Evolutionary conservation across 1,284 basidiomycete species (phyloP).

Genomic region (Naganishia albida): DNA sequence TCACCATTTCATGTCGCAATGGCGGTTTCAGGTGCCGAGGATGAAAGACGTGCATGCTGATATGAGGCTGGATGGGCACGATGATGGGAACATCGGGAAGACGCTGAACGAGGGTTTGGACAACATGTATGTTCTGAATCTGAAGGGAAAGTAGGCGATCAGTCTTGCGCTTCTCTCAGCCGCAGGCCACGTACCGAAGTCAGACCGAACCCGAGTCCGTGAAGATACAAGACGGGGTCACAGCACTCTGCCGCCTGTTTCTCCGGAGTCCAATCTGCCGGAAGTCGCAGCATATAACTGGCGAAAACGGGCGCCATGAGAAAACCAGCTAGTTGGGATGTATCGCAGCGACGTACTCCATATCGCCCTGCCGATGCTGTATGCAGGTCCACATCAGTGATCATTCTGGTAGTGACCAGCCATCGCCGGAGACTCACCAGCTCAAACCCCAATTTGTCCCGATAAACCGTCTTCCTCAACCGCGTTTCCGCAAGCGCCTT

Average conservation of each 20-base stretch:
- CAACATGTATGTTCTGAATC: constrained; percentile 54
- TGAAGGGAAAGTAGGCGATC: constrained; percentile 53
- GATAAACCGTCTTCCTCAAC: constrained; percentile 41
- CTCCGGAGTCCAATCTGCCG: constrained; percentile 64
- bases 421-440: constrained; percentile 29
- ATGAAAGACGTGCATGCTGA: constrained; percentile 81
- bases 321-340: background rate
- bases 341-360: constrained; percentile 50
- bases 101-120: constrained; percentile 50
- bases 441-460: constrained; percentile 39
- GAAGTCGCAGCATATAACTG: constrained; percentile 74
- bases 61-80: constrained; percentile 76
- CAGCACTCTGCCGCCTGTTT: constrained; percentile 36
- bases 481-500: constrained; percentile 39
- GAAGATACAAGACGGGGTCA: constrained; percentile 74
- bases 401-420: background rate
- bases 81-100: constrained; percentile 73
- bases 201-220: constrained; percentile 81
- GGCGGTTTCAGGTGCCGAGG: constrained; percentile 70
- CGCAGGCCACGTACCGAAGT: constrained; percentile 32
- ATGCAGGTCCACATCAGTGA: background rate
- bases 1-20: constrained; percentile 63
- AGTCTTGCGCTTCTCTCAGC: background rate
- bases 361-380: constrained; percentile 51
- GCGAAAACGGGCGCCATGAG: constrained; percentile 7